These are phyloP conservation scores for Trichosanthes cucumerina DNA, from an alignment of 306 rosid genomes.

Conservation along the genomic window DNA sequence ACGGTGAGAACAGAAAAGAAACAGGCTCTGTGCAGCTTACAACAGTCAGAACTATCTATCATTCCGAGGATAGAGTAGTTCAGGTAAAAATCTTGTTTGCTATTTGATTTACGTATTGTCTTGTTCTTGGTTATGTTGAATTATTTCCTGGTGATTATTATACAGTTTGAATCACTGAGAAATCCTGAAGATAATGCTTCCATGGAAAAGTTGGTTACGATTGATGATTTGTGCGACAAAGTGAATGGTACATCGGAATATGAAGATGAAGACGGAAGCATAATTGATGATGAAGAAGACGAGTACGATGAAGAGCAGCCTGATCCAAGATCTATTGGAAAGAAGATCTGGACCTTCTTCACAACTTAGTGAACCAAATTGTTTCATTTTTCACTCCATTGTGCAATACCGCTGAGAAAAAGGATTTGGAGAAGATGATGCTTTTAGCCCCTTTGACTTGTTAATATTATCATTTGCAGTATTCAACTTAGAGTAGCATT, in stretches of 20 bases:
- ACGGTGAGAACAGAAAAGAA: slow-evolving; percentile 25
- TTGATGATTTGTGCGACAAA: slow-evolving; percentile 21
- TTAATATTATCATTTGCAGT: neutral
- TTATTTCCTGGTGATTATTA: slow-evolving; percentile 5
- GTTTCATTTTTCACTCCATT: neutral
- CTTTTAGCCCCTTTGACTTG: neutral
- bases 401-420: neutral
- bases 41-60: slow-evolving; percentile 26
- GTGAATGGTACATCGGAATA: slow-evolving; percentile 25
- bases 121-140: neutral
- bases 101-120: neutral
- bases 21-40: slow-evolving; percentile 26
- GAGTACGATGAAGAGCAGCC: slow-evolving; percentile 28
- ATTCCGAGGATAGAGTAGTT: slow-evolving; percentile 42
- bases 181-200: slow-evolving; percentile 28
- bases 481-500: neutral
- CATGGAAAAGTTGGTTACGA: slow-evolving; percentile 26
- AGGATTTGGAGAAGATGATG: slow-evolving; percentile 7
- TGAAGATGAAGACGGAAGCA: slow-evolving; percentile 37
- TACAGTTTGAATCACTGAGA: slow-evolving; percentile 47
- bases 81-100: slow-evolving; percentile 35
- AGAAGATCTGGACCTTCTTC: slow-evolving; percentile 60
- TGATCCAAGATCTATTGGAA: slow-evolving; percentile 46
- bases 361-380: slow-evolving; percentile 42
- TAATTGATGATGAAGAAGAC: slow-evolving; percentile 26